Evolutionary conservation across 257 asterid genomes (phyloP).

Genomic region (Eucommia ulmoides): DNA sequence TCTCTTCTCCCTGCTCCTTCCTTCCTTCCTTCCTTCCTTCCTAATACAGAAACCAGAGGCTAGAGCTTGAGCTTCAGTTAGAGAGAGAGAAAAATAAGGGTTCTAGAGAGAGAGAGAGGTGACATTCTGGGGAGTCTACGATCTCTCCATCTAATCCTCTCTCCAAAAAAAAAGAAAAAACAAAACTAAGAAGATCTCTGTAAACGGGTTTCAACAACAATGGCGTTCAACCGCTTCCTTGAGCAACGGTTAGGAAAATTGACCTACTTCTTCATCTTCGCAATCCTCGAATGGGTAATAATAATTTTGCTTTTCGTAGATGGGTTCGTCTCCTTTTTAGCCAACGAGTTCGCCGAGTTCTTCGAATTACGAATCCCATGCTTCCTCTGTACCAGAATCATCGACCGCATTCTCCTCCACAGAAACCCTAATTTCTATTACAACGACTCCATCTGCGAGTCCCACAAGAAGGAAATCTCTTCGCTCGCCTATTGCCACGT

Average conservation of each 20-base stretch:
- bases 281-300: conserved; percentile 56
- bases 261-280: conserved; percentile 48
- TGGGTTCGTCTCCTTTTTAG: conserved; percentile 48
- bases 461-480: conserved; percentile 68
- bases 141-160: background rate
- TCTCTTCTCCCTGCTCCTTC: too few relatives aligned
- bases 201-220: conserved; percentile 1
- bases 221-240: conserved; percentile 20
- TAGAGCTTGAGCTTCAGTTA: too few relatives aligned
- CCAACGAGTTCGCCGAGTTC: conserved; percentile 52
- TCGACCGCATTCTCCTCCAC: conserved; percentile 47
- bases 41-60: too few relatives aligned
- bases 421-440: conserved; percentile 43
- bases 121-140: conserved; percentile 65
- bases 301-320: conserved; percentile 59
- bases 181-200: background rate
- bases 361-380: conserved; percentile 67
- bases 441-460: conserved; percentile 70
- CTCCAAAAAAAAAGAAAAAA: background rate
- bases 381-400: conserved; percentile 63
- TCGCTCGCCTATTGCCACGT: conserved; percentile 79
- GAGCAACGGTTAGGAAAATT: conserved; percentile 51
- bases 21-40: too few relatives aligned
- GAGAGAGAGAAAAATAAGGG: conserved; percentile 12
- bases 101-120: conserved; percentile 23